A percentile compares a stretch with the other conserved stretches of the same genome.
Conservation (phyloP, 306 rosid species). For the Lathyrus sativus region DNA sequence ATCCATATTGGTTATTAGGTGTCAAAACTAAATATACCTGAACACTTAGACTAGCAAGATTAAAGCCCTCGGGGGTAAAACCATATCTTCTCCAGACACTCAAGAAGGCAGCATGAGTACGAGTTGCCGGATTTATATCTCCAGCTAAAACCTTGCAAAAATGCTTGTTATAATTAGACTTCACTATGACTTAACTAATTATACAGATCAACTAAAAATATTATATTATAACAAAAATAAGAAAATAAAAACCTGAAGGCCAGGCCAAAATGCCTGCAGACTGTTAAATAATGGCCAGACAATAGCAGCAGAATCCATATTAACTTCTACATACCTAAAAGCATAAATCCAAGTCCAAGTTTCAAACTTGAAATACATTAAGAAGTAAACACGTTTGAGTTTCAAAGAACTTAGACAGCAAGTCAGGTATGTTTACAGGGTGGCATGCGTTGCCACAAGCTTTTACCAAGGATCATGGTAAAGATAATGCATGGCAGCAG, state of each 20-base stretch:
- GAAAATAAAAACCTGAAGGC: conserved; percentile 80
- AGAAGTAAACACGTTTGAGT: neutral
- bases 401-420: conserved; percentile 31
- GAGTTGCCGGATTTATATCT: conserved; percentile 90
- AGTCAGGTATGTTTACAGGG: conserved; percentile 37
- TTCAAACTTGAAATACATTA: conserved; percentile 35
- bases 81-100: conserved; percentile 98
- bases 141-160: conserved; percentile 93
- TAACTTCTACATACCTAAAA: conserved; percentile 93
- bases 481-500: conserved; percentile 92
- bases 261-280: conserved; percentile 99
- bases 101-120: conserved; percentile 90
- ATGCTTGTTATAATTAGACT: conserved; percentile 36
- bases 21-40: conserved; percentile 65
- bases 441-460: conserved; percentile 49
- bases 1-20: conserved; percentile 28
- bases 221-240: conserved; percentile 24
- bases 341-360: conserved; percentile 33
- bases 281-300: conserved; percentile 98
- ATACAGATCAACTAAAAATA: conserved; percentile 36
- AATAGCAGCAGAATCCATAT: conserved; percentile 94
- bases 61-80: conserved; percentile 96
- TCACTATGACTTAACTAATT: conserved; percentile 16
- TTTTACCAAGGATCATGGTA: conserved; percentile 93
- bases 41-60: conserved; percentile 88